These are phyloP conservation scores for Salix suchowensis DNA, from an alignment of 345 rosid species.

Conservation along the genomic window DNA sequence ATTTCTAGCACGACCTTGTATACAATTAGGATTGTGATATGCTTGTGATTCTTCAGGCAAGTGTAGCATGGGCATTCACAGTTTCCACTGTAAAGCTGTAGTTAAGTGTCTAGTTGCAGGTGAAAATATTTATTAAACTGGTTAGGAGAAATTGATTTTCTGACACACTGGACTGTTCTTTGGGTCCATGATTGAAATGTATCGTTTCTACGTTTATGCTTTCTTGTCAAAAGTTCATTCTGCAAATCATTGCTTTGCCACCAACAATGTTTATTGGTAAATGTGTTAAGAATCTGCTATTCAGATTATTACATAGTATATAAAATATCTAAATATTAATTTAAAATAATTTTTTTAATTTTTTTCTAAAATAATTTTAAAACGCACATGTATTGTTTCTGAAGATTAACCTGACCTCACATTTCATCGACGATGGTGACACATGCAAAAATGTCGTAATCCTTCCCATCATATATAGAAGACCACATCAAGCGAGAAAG, in stretches of 20 bases:
- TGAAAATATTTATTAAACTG: constrained; percentile 35
- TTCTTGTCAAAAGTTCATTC: neutral
- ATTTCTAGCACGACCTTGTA: constrained; percentile 7
- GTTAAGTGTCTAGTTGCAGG: constrained; percentile 25
- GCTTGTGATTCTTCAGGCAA: neutral
- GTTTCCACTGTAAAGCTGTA: constrained; percentile 40
- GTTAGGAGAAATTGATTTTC: constrained; percentile 18
- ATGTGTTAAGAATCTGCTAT: neutral
- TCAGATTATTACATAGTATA: neutral
- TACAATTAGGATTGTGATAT: neutral
- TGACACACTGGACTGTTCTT: constrained; percentile 17
- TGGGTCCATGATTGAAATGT: constrained; percentile 21
- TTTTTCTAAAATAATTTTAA: too few species aligned
- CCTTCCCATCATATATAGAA: constrained; percentile 19
- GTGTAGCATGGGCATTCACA: constrained; percentile 21
- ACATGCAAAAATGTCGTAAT: constrained; percentile 38
- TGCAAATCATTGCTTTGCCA: neutral
- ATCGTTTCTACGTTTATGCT: constrained; percentile 8
- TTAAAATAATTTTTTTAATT: too few species aligned
- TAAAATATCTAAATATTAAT: too few species aligned
- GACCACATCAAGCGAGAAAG: constrained; percentile 23
- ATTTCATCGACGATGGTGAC: constrained; percentile 12
- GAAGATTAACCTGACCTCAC: neutral
- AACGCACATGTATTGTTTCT: neutral
- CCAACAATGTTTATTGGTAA: neutral